Conservation (phyloP, 2,329 filamentous ascomycete genomes). For the Mollisia scopiformis region DNA sequence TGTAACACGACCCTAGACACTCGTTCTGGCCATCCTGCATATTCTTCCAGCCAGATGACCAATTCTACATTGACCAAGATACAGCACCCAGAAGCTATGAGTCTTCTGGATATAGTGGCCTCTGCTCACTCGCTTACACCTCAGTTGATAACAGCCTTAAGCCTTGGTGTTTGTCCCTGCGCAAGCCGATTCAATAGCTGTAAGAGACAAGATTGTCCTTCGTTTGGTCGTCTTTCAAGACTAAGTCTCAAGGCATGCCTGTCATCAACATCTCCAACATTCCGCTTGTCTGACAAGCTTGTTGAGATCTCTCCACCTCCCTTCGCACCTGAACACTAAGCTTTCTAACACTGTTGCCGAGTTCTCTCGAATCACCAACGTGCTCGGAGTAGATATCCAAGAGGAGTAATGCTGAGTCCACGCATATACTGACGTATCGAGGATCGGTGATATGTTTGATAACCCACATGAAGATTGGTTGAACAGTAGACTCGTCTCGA, state of each 20-base stretch:
- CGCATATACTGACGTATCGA: constrained; percentile 77
- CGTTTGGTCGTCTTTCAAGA: neutral
- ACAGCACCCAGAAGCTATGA: no score
- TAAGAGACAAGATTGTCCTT: neutral
- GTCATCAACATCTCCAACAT: constrained; percentile 83
- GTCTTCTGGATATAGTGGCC: no score
- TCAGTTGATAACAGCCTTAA: no score
- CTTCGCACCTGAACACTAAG: constrained; percentile 72
- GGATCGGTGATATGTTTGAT: constrained; percentile 81
- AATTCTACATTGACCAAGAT: no score
- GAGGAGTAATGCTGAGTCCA: constrained; percentile 80
- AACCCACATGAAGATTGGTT: constrained; percentile 84
- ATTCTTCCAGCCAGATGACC: no score
- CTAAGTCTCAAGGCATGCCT: constrained; percentile 38
- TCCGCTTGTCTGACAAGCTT: constrained; percentile 79
- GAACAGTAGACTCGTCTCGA: constrained; percentile 78
- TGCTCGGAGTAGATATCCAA: constrained; percentile 88
- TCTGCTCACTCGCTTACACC: no score
- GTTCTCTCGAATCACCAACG: constrained; percentile 71
- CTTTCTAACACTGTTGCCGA: constrained; percentile 70
- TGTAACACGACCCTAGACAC: no score
- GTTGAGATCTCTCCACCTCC: constrained; percentile 82
- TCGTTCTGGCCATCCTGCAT: no score
- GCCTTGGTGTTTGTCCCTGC: no score
- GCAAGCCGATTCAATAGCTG: no score